phyloP scores from a whole-genome alignment of 2,329 filamentous ascomycete species.

The Colletotrichum phormii region DNA sequence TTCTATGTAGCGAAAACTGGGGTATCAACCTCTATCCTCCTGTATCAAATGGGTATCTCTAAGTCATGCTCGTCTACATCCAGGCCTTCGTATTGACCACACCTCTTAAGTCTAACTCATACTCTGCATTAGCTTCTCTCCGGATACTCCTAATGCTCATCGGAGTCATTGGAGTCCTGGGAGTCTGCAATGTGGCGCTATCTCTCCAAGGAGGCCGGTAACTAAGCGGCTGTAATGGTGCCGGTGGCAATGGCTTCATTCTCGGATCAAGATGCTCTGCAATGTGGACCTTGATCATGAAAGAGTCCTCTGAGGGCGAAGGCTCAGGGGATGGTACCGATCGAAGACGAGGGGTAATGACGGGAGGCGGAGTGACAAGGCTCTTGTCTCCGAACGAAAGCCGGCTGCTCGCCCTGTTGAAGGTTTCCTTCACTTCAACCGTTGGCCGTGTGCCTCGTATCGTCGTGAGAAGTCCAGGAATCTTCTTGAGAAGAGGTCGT shows the following conservation, averaged over 20 bases:
- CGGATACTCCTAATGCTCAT: neutral
- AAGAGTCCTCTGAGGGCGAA: neutral
- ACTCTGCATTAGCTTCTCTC: slow-evolving; percentile 12
- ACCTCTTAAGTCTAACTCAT: slow-evolving; percentile 18
- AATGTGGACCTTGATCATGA: slow-evolving; percentile 19
- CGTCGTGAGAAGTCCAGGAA: slow-evolving; percentile 17
- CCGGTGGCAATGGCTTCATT: slow-evolving; percentile 24
- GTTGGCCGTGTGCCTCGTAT: slow-evolving; percentile 13
- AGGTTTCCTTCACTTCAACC: neutral
- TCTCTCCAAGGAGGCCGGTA: slow-evolving; percentile 12
- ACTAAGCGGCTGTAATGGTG: neutral
- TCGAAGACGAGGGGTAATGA: neutral
- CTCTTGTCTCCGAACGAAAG: slow-evolving; percentile 4
- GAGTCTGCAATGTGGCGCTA: neutral
- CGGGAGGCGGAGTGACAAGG: neutral
- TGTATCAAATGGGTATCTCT: neutral
- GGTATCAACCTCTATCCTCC: neutral
- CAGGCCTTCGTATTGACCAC: slow-evolving; percentile 15
- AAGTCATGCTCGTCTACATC: slow-evolving; percentile 1
- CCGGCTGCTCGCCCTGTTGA: slow-evolving; percentile 5
- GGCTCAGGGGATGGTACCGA: neutral
- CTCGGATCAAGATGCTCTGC: neutral
- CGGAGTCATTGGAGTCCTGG: neutral
- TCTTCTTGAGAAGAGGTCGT: slow-evolving; percentile 48
- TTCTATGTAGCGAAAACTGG: neutral